These are phyloP conservation scores for Fagopyrum homotropicum DNA, from an alignment of 148 eudicot genomes.

Conservation along the genomic window DNA sequence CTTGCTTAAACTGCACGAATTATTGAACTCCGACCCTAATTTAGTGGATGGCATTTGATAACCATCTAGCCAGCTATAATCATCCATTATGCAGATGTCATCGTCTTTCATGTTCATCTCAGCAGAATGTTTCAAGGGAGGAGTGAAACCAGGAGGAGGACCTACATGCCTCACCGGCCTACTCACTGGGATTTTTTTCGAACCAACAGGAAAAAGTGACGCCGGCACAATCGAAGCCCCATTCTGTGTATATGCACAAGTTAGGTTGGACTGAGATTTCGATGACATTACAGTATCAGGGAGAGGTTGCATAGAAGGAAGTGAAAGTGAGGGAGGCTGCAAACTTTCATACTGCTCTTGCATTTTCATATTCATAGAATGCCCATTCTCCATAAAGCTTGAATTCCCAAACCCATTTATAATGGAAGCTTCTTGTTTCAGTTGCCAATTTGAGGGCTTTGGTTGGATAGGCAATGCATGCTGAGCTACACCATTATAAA, in stretches of 20 bases:
- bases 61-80: conserved; percentile 97
- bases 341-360: conserved; percentile 25
- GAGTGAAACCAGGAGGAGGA: conserved; percentile 89
- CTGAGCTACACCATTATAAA: conserved; percentile 25
- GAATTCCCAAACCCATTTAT: conserved; percentile 43
- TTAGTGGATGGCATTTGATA: conserved; percentile 48
- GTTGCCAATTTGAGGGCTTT: conserved; percentile 38
- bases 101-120: conserved; percentile 35
- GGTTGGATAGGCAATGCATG: conserved; percentile 30
- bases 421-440: conserved; percentile 34
- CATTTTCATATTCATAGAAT: conserved; percentile 29
- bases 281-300: conserved; percentile 33
- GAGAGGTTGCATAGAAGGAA: conserved; percentile 45
- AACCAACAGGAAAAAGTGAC: conserved; percentile 28
- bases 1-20: conserved; percentile 31
- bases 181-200: conserved; percentile 71
- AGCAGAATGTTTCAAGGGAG: conserved; percentile 37
- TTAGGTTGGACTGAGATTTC: conserved; percentile 30
- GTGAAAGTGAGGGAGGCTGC: conserved; percentile 42
- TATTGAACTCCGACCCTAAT: conserved; percentile 33
- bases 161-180: conserved; percentile 79
- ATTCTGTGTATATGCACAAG: conserved; percentile 30
- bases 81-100: conserved; percentile 45
- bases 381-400: conserved; percentile 47
- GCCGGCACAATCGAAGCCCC: conserved; percentile 25